Conservation (phyloP, 805 yeast genomes). For the Starmerella sirachaensis region DNA sequence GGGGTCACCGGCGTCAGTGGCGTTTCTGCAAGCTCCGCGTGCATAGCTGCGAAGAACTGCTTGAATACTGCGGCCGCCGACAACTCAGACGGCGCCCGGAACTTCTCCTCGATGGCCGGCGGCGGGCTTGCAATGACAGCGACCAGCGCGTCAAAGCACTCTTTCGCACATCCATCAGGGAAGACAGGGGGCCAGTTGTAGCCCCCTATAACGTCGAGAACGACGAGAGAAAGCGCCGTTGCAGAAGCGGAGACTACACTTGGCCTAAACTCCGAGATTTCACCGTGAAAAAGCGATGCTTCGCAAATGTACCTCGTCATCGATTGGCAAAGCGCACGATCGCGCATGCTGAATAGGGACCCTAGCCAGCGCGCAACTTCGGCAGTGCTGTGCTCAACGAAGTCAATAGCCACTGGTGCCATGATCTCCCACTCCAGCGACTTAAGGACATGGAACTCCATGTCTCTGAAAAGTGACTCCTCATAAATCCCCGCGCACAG, state of each 20-base stretch:
- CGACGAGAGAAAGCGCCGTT: slow-evolving; percentile 26
- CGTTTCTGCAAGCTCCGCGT: background rate
- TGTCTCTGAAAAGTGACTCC: slow-evolving; percentile 51
- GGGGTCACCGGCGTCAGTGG: too few species aligned
- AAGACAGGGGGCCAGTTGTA: slow-evolving; percentile 16
- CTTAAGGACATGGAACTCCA: slow-evolving; percentile 63
- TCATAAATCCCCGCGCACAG: slow-evolving; percentile 59
- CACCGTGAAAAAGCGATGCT: slow-evolving; percentile 27
- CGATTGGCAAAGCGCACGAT: slow-evolving; percentile 14
- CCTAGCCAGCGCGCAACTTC: slow-evolving; percentile 12
- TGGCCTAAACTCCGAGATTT: slow-evolving; percentile 25
- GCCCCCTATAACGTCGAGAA: slow-evolving; percentile 18
- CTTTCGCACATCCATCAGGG: slow-evolving; percentile 14
- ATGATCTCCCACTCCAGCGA: slow-evolving; percentile 63
- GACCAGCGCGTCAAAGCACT: slow-evolving; percentile 24
- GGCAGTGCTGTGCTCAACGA: slow-evolving; percentile 24
- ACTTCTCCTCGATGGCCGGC: slow-evolving; percentile 12
- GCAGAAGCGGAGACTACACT: slow-evolving; percentile 30
- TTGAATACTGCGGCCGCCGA: slow-evolving; percentile 6
- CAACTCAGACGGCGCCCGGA: slow-evolving; percentile 6
- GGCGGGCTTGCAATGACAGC: slow-evolving; percentile 20
- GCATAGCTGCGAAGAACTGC: slow-evolving; percentile 10
- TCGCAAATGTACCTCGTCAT: slow-evolving; percentile 29
- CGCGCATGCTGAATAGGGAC: slow-evolving; percentile 14
- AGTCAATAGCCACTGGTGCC: slow-evolving; percentile 48